Evolutionary conservation across 2,329 filamentous ascomycete species (phyloP), one percentile per base, ranked within the genome.

Genomic region (Aspergillus tanneri): DNA sequence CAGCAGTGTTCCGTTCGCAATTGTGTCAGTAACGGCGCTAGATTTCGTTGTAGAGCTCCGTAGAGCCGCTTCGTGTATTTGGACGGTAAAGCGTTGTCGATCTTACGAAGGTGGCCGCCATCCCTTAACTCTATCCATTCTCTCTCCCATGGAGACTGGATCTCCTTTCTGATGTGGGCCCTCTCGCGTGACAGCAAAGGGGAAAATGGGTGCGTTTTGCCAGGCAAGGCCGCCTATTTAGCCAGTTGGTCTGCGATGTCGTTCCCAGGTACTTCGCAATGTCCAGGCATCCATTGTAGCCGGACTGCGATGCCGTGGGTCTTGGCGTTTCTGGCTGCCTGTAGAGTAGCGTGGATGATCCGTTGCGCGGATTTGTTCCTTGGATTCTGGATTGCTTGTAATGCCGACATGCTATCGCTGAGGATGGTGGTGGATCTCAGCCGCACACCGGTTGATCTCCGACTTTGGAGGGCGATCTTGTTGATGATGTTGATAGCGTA

Each of bases 341-440:
- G 48, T 2, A 47, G 43, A 19, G 57, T 59, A 3, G 56, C 47
- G 14, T 57, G 39, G 21, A 57, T 38, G 28, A 60, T 58, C 5
- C 36, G 48, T 35, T 61, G 47, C 21, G 56, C 53, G 1, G 53
- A 58, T 24, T 49, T 53, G 28, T 58, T 58, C 12, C 42, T 14
- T 11, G 50, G 10, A 25, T 45, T 56, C 28, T 46, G 42, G 22
- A 56, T 55, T 34, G 49, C 54, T 45, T 60, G 47, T 12, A 60
- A 14, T 9, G 54, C 56, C 25, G 52, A 60, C 30, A 32, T 52
- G 21, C 55, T 60, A 25, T 60, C 50, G 21, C 47, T 52, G 6
- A 59, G 36, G 46, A 59, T 56, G 14, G 44, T 57, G 36, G 46
- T 10, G 41, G 44, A 28, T 46, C 12, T 47, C 39, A 6, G 38